Evolutionary conservation across 441 rosid genomes (phyloP), one percentile per base, ranked within the genome.

Genomic region (Lagerstroemia fauriei): DNA sequence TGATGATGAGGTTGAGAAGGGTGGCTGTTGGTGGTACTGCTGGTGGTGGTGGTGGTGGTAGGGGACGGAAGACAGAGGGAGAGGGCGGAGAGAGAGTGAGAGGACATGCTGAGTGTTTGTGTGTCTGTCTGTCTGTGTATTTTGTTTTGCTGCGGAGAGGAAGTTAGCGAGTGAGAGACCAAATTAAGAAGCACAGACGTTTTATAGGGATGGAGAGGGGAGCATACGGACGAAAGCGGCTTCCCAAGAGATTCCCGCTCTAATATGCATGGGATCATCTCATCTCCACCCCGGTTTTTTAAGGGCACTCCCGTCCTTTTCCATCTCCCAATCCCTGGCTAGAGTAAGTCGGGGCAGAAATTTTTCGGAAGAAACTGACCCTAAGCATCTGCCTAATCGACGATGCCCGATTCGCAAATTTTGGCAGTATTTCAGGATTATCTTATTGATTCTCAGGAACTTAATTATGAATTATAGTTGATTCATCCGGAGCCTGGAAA

Each of bases 201-300:
- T 79, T 82, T 34, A 78, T 86, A 82, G 75, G 3, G 59, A 27
- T 51, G 61, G 27, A 84, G 18, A 44, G 68, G 50, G 53, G 59
- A 51, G 88, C 34, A 86, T 83, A 71, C 65, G 50, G 90, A 90
- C 92, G 87, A 86, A 81, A 82, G 29, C 82, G 77, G 57, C 41
- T 83, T 87, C 85, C 82, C 83, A 77, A 61, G 56, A 83, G 91
- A 90, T 88, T 87, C 93, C 88, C 75, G 84, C 85, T 56, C 46
- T 5, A 72, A 38, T 83, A 41, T 84, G 80, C 89, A 88, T 86
- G 89, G 90, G 68, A 66, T 77, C 88, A 85, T 89, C 78, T 76
- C 27, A 85, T 83, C 88, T 76, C 82, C 84, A 85, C 86, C 85
- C 83, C 44, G 44, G 44, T 38, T 38, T 38, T 38, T 38, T 13